Percentiles rank a stretch among this genome's conserved stretches.
Conservation (phyloP, 441 rosid species). For the California macrophylla region DNA sequence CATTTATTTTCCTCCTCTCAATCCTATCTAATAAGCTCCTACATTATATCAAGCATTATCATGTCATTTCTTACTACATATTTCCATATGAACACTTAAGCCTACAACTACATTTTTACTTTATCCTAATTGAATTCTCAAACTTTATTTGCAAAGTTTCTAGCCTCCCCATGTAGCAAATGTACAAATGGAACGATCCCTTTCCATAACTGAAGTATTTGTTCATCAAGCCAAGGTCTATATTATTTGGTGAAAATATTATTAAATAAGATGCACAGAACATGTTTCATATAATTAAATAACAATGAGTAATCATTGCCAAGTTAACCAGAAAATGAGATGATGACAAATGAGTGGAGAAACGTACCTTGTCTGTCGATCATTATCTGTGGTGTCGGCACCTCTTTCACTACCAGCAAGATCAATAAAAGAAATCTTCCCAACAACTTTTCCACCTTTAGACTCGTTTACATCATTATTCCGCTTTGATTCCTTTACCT, state of each 20-base stretch:
- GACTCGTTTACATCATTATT: slow-evolving; percentile 70
- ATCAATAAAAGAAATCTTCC: slow-evolving; percentile 96
- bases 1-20: not conserved
- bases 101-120: not conserved
- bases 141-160: not conserved
- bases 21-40: not conserved
- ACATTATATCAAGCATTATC: too few relatives aligned
- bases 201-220: not conserved
- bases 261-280: not conserved
- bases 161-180: not conserved
- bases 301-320: not conserved
- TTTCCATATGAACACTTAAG: not conserved
- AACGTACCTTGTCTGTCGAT: slow-evolving; percentile 79
- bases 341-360: not conserved
- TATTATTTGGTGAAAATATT: not conserved
- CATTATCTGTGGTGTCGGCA: slow-evolving; percentile 97
- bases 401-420: slow-evolving; percentile 99
- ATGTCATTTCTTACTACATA: not conserved
- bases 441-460: slow-evolving; percentile 70
- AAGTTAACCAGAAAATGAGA: not conserved
- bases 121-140: not conserved
- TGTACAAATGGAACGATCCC: not conserved
- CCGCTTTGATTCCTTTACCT: slow-evolving; percentile 74
- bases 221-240: not conserved
- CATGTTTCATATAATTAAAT: not conserved